phyloP scores from a whole-genome alignment of 2,329 filamentous ascomycete genomes.

The Chaetomium olivaceum region DNA sequence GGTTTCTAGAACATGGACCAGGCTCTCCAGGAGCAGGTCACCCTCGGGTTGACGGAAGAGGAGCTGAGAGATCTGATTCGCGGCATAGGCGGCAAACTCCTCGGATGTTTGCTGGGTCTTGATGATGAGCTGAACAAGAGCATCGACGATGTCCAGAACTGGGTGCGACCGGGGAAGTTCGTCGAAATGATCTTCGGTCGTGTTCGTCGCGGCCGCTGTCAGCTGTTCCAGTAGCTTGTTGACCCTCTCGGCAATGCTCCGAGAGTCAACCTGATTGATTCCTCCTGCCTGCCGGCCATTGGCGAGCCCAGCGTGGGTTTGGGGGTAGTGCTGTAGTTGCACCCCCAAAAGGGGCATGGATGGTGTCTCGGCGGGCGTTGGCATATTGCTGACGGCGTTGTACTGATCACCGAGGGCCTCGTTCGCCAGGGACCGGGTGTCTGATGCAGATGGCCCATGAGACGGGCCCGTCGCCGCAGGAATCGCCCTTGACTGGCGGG shows the following conservation, averaged over 20 bases:
- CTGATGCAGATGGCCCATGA: constrained; percentile 59
- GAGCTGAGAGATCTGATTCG: constrained; percentile 59
- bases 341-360: constrained; percentile 54
- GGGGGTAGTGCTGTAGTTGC: constrained; percentile 58
- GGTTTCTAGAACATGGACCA: constrained; percentile 63
- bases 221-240: constrained; percentile 61
- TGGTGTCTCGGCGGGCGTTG: constrained; percentile 61
- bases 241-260: constrained; percentile 55
- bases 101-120: constrained; percentile 63
- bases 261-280: constrained; percentile 53
- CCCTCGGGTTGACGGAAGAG: constrained; percentile 58
- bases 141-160: constrained; percentile 64
- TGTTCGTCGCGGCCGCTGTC: constrained; percentile 53
- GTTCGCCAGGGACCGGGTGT: constrained; percentile 63
- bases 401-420: constrained; percentile 66
- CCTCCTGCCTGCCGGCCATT: constrained; percentile 53
- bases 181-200: constrained; percentile 59
- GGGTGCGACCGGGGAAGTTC: constrained; percentile 60
- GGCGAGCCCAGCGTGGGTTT: constrained; percentile 49
- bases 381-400: constrained; percentile 55
- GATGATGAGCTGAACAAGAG: constrained; percentile 62
- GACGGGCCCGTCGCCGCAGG: constrained; percentile 55
- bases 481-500: constrained; percentile 72
- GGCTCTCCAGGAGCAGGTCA: constrained; percentile 59
- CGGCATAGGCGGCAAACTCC: constrained; percentile 59